Percentiles rank a stretch among this genome's conserved stretches.
Conservation (phyloP, 2,329 filamentous ascomycete genomes). For the Microcera coccophila region DNA sequence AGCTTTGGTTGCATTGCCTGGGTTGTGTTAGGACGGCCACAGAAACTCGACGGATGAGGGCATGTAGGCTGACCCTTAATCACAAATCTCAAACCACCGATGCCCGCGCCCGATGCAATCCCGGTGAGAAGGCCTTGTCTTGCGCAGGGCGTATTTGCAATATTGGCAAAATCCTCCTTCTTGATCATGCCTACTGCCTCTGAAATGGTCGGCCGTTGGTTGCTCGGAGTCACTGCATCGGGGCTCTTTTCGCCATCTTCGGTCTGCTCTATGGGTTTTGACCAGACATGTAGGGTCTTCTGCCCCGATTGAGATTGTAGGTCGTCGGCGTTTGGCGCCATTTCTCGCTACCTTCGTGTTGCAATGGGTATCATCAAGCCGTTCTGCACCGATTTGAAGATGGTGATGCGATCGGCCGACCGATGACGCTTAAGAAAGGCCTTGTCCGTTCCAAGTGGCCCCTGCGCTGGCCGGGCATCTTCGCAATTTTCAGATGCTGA, state of each 20-base stretch:
- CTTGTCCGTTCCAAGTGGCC: constrained; percentile 14
- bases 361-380: constrained; percentile 27
- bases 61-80: constrained; percentile 59
- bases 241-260: constrained; percentile 12
- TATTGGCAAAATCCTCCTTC: constrained; percentile 62
- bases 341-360: constrained; percentile 31
- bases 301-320: constrained; percentile 20
- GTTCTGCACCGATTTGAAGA: constrained; percentile 9
- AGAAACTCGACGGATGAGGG: background rate
- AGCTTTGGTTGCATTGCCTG: constrained; percentile 44
- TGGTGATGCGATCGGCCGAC: constrained; percentile 21
- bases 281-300: constrained; percentile 37
- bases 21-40: constrained; percentile 10
- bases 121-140: constrained; percentile 78
- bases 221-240: constrained; percentile 16
- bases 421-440: constrained; percentile 25
- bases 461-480: constrained; percentile 15
- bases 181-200: constrained; percentile 67
- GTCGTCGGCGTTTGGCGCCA: constrained; percentile 31
- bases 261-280: constrained; percentile 30
- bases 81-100: constrained; percentile 71
- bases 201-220: constrained; percentile 38
- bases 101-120: constrained; percentile 72
- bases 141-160: constrained; percentile 79
- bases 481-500: constrained; percentile 9